Conservation (phyloP, 345 rosid species). For the Arabidopsis suecica region DNA sequence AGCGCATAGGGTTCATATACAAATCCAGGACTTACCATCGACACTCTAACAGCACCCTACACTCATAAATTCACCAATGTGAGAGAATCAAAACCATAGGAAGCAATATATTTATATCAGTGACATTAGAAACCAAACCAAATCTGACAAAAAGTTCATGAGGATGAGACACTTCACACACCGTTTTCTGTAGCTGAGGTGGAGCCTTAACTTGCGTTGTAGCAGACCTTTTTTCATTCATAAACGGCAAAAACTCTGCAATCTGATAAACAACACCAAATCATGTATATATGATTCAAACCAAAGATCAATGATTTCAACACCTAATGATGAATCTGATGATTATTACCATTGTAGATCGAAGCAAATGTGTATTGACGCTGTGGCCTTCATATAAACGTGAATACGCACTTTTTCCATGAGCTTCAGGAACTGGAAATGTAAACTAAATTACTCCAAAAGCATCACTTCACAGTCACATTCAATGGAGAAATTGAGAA, state of each 20-base stretch:
- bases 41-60: slow-evolving; percentile 74
- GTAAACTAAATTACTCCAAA: slow-evolving; percentile 30
- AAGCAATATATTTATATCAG: not conserved
- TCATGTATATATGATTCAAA: not conserved
- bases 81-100: slow-evolving; percentile 19
- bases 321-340: slow-evolving; percentile 27
- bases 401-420: slow-evolving; percentile 45
- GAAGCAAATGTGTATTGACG: slow-evolving; percentile 49
- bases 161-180: slow-evolving; percentile 41
- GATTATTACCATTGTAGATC: slow-evolving; percentile 61
- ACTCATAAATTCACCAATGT: slow-evolving; percentile 25
- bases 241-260: slow-evolving; percentile 50
- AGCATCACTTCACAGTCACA: not conserved
- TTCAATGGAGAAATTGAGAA: slow-evolving; percentile 15
- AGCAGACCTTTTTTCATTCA: slow-evolving; percentile 53
- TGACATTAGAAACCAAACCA: not conserved
- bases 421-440: slow-evolving; percentile 51
- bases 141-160: not conserved
- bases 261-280: slow-evolving; percentile 48
- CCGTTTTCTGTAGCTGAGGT: slow-evolving; percentile 74
- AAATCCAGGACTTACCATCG: slow-evolving; percentile 88
- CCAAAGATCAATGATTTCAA: slow-evolving; percentile 16
- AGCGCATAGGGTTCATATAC: slow-evolving; percentile 82
- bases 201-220: slow-evolving; percentile 66
- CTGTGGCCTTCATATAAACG: slow-evolving; percentile 47